Evolutionary conservation across 2,329 filamentous ascomycete species (phyloP).

Genomic region (Exophiala bonariae): DNA sequence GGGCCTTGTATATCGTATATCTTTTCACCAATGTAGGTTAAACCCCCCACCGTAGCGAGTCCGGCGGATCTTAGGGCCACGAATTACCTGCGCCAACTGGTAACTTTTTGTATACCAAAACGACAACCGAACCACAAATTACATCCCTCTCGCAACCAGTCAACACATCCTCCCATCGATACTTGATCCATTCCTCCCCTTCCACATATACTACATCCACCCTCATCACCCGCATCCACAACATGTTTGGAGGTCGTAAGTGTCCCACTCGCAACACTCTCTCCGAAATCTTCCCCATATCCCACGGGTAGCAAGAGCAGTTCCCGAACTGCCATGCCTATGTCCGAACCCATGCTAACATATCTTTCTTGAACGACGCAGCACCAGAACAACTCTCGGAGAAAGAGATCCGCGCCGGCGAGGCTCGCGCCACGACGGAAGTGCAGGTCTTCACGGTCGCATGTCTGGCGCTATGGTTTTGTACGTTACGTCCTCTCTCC

Average conservation of each 20-base stretch:
- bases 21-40: too few species aligned
- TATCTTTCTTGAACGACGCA: conserved; percentile 2
- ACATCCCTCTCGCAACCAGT: too few species aligned
- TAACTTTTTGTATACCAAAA: too few species aligned
- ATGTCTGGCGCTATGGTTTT: conserved; percentile 61
- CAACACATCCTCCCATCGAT: too few species aligned
- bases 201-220: not conserved
- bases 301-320: not conserved
- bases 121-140: too few species aligned
- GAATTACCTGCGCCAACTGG: too few species aligned
- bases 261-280: not conserved
- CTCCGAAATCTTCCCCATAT: not conserved
- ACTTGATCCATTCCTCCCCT: not conserved
- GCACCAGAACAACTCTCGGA: conserved; percentile 44
- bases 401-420: conserved; percentile 51
- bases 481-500: conserved; percentile 44
- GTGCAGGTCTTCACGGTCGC: conserved; percentile 56
- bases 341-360: too few species aligned
- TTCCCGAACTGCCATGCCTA: too few species aligned
- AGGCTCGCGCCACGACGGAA: conserved; percentile 54
- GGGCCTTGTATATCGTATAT: too few species aligned
- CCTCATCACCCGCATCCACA: not conserved
- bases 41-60: too few species aligned
- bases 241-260: conserved; percentile 25
- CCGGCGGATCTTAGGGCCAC: too few species aligned